phyloP scores from a whole-genome alignment of 1,139 yeast genomes.

The Meyerozyma guilliermondii region DNA sequence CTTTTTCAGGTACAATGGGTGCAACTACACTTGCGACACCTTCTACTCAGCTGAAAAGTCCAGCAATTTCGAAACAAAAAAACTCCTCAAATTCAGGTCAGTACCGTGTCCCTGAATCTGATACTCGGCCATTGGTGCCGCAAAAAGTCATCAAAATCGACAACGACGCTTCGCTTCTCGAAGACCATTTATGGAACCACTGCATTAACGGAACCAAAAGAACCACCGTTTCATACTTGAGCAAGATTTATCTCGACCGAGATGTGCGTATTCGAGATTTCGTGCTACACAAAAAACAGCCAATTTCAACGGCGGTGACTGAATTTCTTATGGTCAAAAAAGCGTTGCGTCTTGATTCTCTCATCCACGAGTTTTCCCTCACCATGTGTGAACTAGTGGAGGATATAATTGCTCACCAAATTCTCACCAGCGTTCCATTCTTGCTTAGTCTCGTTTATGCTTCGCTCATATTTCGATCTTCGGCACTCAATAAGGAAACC shows the following conservation, averaged over 20 bases:
- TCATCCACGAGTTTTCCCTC: conserved; percentile 35
- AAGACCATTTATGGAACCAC: conserved; percentile 33
- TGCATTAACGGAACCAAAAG: conserved; percentile 46
- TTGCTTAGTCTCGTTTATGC: conserved; percentile 49
- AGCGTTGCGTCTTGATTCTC: conserved; percentile 36
- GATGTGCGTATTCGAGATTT: conserved; percentile 28
- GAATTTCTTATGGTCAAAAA: conserved; percentile 37
- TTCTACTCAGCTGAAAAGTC: too few species aligned
- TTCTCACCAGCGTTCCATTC: conserved; percentile 46
- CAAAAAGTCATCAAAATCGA: conserved; percentile 21
- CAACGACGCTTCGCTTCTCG: conserved; percentile 31
- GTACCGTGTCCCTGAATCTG: background rate
- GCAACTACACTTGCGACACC: background rate
- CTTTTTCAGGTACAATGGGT: background rate
- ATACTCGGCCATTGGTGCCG: background rate
- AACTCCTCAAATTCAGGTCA: too few species aligned
- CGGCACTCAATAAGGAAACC: conserved; percentile 42
- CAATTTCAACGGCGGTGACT: conserved; percentile 27
- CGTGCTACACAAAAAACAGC: conserved; percentile 22
- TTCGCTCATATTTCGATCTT: conserved; percentile 49
- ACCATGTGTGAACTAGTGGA: conserved; percentile 33
- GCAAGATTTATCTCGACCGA: conserved; percentile 38
- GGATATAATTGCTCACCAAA: conserved; percentile 18
- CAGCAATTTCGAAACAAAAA: too few species aligned
- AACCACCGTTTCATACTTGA: conserved; percentile 46